Percentiles rank a stretch among this genome's conserved stretches.
Conservation (phyloP, 2,329 filamentous ascomycete species). For the Coleophoma cylindrospora region DNA sequence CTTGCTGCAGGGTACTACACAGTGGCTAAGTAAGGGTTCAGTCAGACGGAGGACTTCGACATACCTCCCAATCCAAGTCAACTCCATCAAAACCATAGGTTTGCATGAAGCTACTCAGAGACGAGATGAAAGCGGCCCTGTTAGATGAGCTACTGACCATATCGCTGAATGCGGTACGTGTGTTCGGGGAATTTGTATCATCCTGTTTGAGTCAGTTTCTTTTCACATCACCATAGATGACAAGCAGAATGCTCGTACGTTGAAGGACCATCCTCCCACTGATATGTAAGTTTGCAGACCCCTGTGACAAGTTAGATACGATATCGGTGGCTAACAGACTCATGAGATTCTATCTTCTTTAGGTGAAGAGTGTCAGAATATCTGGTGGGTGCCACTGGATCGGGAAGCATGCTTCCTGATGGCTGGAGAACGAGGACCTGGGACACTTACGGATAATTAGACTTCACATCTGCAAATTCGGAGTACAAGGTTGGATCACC, state of each 20-base stretch:
- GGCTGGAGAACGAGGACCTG: no score
- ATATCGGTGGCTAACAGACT: background rate
- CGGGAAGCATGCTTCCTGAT: no score
- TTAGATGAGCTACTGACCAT: slow-evolving; percentile 25
- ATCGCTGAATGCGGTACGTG: slow-evolving; percentile 23
- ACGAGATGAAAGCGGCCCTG: slow-evolving; percentile 30
- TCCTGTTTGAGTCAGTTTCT: background rate
- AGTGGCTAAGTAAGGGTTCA: background rate
- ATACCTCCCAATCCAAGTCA: slow-evolving; percentile 39
- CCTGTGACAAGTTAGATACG: background rate
- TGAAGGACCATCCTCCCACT: slow-evolving; percentile 1
- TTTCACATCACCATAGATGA: background rate
- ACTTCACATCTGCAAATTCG: slow-evolving; percentile 7
- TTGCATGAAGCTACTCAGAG: slow-evolving; percentile 32
- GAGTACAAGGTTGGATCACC: slow-evolving; percentile 4
- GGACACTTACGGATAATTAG: background rate
- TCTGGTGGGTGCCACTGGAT: no score
- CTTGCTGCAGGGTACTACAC: slow-evolving; percentile 27
- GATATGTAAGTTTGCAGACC: background rate
- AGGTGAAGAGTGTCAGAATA: no score
- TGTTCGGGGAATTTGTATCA: background rate
- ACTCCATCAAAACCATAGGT: slow-evolving; percentile 38
- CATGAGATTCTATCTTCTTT: no score
- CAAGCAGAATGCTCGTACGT: background rate
- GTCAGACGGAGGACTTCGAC: background rate